phyloP scores from a whole-genome alignment of 768 basidiomycete species.

The Mycena floridula region DNA sequence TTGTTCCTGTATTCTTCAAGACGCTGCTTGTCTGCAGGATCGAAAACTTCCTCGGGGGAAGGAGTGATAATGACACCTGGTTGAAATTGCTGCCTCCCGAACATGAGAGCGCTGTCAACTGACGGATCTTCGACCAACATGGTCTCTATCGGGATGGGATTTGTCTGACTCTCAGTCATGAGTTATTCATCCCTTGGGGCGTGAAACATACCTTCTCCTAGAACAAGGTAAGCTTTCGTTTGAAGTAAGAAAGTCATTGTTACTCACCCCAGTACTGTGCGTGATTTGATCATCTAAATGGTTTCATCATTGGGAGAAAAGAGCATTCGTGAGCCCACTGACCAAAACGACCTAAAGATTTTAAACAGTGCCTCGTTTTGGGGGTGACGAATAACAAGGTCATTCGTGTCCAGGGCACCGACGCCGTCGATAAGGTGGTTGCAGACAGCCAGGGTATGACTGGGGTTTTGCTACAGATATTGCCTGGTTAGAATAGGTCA shows the following conservation, averaged over 20 bases:
- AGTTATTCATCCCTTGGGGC: neutral
- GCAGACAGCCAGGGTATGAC: constrained; percentile 15
- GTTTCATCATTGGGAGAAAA: no score
- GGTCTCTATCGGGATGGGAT: neutral
- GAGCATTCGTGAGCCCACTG: no score
- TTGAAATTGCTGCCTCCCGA: neutral
- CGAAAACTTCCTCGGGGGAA: neutral
- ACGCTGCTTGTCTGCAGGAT: neutral
- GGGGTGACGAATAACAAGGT: constrained; percentile 29
- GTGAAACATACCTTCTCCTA: no score
- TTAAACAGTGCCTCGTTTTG: no score
- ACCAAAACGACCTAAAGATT: no score
- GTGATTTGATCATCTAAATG: constrained; percentile 30
- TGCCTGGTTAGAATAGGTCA: no score
- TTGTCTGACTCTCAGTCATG: neutral
- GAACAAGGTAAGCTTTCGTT: no score
- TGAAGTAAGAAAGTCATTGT: constrained; percentile 3
- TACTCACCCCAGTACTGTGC: constrained; percentile 25
- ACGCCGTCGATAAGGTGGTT: constrained; percentile 21
- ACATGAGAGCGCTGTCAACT: neutral
- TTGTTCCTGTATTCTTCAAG: neutral
- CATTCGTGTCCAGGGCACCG: constrained; percentile 23
- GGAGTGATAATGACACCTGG: neutral
- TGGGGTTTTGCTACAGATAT: constrained; percentile 2
- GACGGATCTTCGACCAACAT: neutral